These are phyloP conservation scores for Psilocybe cubensis DNA, from an alignment of 768 basidiomycete species.

Conservation along the genomic window DNA sequence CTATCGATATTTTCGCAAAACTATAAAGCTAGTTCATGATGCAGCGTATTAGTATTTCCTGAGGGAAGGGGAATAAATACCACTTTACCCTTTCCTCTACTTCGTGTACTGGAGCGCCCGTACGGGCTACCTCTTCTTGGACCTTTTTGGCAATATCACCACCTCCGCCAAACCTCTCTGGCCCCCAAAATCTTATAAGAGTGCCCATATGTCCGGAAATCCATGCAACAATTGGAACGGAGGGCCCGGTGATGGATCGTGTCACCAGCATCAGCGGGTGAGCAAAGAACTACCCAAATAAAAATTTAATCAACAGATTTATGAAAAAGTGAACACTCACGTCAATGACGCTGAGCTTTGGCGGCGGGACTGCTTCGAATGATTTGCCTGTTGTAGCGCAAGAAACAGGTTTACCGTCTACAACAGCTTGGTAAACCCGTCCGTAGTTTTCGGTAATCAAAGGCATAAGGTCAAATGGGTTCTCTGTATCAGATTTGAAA, in stretches of 20 bases:
- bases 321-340: not conserved
- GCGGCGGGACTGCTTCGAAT: not conserved
- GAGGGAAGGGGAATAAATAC: no score
- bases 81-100: constrained; percentile 5
- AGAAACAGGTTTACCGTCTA: not conserved
- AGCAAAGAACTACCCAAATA: constrained; percentile 6
- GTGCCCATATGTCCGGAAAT: not conserved
- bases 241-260: not conserved
- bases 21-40: not conserved
- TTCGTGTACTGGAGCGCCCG: not conserved
- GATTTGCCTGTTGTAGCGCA: not conserved
- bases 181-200: not conserved
- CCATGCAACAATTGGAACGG: not conserved
- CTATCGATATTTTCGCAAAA: not conserved
- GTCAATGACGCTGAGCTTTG: not conserved
- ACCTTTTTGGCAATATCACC: constrained; percentile 1
- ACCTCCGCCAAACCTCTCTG: constrained; percentile 3
- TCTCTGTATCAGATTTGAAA: not conserved
- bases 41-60: not conserved
- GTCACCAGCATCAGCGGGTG: not conserved
- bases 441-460: not conserved
- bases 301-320: not conserved
- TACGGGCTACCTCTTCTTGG: not conserved
- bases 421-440: not conserved
- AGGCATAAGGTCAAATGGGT: not conserved